These are phyloP conservation scores for Raphanus raphanistrum DNA, from an alignment of 345 rosid genomes.

Conservation along the genomic window DNA sequence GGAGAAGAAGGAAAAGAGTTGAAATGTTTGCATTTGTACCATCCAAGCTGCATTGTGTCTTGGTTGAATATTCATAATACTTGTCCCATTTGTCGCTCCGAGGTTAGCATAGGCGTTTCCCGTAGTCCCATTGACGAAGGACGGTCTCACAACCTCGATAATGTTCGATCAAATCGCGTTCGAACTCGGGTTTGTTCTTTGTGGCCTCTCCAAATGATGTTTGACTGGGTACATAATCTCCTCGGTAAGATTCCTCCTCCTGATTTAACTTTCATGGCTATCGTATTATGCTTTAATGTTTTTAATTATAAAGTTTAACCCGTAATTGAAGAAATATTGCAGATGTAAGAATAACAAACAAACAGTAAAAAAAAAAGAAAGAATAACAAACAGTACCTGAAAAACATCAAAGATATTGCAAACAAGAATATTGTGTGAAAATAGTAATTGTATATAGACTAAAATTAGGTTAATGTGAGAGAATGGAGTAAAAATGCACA, in stretches of 20 bases:
- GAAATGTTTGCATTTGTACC: conserved; percentile 73
- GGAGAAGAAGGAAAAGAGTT: conserved; percentile 55
- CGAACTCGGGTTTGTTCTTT: conserved; percentile 8
- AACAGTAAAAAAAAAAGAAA: neutral
- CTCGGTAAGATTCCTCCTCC: conserved; percentile 23
- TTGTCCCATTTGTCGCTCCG: conserved; percentile 70
- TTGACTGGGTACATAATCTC: conserved; percentile 34
- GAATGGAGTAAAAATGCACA: neutral
- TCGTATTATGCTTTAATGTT: conserved; percentile 23
- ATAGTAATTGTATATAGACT: neutral
- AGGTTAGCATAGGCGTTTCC: conserved; percentile 26
- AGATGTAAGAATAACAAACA: conserved; percentile 17
- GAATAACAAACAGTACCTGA: conserved; percentile 10
- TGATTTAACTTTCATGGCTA: conserved; percentile 27
- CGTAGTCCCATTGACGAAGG: neutral
- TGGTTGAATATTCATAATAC: conserved; percentile 72
- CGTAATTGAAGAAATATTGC: conserved; percentile 5
- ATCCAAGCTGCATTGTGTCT: conserved; percentile 65
- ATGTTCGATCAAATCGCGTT: conserved; percentile 18
- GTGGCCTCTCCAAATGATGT: conserved; percentile 28
- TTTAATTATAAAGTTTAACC: neutral
- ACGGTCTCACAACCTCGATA: neutral
- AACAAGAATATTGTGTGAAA: neutral
- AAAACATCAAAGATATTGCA: neutral
- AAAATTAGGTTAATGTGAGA: conserved; percentile 8